Evolutionary conservation across 2,329 filamentous ascomycete species (phyloP).

Genomic region (Ascochyta rabiei): DNA sequence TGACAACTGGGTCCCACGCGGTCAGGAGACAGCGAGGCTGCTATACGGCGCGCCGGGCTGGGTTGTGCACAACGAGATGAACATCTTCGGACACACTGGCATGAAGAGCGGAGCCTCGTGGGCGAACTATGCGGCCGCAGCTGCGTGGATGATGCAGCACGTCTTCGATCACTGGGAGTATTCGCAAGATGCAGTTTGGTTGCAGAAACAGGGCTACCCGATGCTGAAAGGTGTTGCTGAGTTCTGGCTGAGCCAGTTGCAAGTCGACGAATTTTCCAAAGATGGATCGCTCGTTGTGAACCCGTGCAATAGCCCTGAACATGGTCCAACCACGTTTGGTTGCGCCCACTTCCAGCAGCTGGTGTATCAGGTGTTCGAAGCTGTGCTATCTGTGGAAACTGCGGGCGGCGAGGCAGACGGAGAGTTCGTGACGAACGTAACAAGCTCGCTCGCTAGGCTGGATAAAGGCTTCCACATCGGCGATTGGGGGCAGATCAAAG

Average conservation of each 20-base stretch:
- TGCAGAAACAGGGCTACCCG: conserved; percentile 56
- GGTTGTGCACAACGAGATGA: conserved; percentile 64
- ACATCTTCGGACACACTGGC: conserved; percentile 64
- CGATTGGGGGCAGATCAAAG: conserved; percentile 54
- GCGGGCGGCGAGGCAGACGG: conserved; percentile 31
- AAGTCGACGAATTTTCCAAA: conserved; percentile 56
- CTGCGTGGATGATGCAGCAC: conserved; percentile 67
- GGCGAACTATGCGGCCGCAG: conserved; percentile 54
- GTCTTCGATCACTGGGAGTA: conserved; percentile 65
- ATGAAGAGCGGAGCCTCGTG: conserved; percentile 55
- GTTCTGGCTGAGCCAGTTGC: conserved; percentile 64
- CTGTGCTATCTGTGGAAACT: conserved; percentile 24
- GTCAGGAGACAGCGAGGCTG: conserved; percentile 58
- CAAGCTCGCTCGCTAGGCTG: conserved; percentile 52
- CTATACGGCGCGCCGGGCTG: conserved; percentile 63
- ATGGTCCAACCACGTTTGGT: conserved; percentile 58
- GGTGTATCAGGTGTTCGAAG: conserved; percentile 50
- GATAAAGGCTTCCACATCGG: conserved; percentile 59
- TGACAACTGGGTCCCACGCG: conserved; percentile 61
- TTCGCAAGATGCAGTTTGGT: conserved; percentile 56
- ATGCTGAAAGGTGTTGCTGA: conserved; percentile 59
- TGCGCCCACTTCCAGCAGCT: conserved; percentile 62
- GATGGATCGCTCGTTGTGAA: conserved; percentile 62
- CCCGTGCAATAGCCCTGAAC: conserved; percentile 65
- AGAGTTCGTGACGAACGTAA: conserved; percentile 47